Evolutionary conservation across 2,329 filamentous ascomycete species (phyloP).

Genomic region (Paraconiothyrium brasiliense): DNA sequence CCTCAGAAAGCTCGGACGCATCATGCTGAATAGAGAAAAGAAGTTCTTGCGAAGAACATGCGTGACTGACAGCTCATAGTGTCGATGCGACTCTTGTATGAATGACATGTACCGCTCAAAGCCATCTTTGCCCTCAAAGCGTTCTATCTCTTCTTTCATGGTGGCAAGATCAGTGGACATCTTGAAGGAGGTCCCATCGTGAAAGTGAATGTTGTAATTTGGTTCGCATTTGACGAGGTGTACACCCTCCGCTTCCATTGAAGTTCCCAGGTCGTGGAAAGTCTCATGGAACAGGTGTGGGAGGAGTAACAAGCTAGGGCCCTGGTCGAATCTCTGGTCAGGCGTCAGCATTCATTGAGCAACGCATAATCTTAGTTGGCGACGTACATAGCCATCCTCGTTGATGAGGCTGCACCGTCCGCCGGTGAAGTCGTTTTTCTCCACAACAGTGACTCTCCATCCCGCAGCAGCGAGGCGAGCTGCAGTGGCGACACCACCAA

Average conservation of each 20-base stretch:
- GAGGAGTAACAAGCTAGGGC: conserved; percentile 76
- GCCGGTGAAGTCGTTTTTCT: conserved; percentile 78
- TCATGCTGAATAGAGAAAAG: conserved; percentile 65
- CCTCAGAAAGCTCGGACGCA: conserved; percentile 66
- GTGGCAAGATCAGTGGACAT: conserved; percentile 73
- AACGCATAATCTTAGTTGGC: neutral
- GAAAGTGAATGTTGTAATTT: conserved; percentile 80
- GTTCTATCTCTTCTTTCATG: conserved; percentile 77
- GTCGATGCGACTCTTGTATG: conserved; percentile 71
- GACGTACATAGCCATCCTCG: conserved; percentile 64
- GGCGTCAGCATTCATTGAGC: conserved; percentile 16
- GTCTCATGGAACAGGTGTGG: conserved; percentile 75
- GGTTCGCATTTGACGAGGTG: conserved; percentile 75
- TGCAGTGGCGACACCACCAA: conserved; percentile 75
- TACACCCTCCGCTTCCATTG: conserved; percentile 71
- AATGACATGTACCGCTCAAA: conserved; percentile 75
- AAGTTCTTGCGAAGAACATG: conserved; percentile 76
- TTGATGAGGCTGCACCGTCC: conserved; percentile 75
- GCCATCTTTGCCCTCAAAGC: conserved; percentile 76
- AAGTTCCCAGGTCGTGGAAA: conserved; percentile 74
- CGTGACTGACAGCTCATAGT: conserved; percentile 73
- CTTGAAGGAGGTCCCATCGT: conserved; percentile 70
- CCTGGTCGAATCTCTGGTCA: conserved; percentile 74
- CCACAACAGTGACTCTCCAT: conserved; percentile 77
- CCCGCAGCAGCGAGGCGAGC: conserved; percentile 76